phyloP scores from a whole-genome alignment of 176 grass and related monocot species.

The Sorghum bicolor region DNA sequence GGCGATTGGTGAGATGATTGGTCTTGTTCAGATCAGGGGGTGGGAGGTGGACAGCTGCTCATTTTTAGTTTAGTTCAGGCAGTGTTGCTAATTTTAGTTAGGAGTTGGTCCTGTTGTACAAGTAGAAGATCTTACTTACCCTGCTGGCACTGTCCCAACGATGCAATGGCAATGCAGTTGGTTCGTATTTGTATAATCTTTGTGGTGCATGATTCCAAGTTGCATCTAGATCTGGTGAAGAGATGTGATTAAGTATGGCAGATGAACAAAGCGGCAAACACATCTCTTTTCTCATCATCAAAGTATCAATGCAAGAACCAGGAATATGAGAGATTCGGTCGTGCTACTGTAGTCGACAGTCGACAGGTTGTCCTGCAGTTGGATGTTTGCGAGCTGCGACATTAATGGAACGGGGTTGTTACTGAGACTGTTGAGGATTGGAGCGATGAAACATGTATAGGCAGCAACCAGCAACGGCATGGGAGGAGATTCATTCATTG shows the following conservation, averaged over 20 bases:
- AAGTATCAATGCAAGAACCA: background rate
- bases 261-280: background rate
- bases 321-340: background rate
- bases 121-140: slow-evolving; percentile 35
- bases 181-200: background rate
- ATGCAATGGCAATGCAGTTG: background rate
- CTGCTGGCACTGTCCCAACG: background rate
- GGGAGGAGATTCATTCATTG: background rate
- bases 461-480: background rate
- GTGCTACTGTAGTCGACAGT: background rate
- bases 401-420: no score
- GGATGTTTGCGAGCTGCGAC: no score
- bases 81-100: slow-evolving; percentile 28
- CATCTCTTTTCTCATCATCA: background rate
- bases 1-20: background rate
- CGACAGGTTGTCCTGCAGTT: no score
- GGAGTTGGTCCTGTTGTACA: background rate
- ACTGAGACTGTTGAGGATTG: no score
- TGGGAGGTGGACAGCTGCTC: background rate
- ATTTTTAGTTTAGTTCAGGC: no score
- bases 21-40: background rate
- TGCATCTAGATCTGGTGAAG: background rate
- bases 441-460: background rate
- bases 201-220: background rate
- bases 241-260: background rate